These are phyloP conservation scores for Myrica gale DNA, from an alignment of 306 rosid genomes.

Conservation along the genomic window DNA sequence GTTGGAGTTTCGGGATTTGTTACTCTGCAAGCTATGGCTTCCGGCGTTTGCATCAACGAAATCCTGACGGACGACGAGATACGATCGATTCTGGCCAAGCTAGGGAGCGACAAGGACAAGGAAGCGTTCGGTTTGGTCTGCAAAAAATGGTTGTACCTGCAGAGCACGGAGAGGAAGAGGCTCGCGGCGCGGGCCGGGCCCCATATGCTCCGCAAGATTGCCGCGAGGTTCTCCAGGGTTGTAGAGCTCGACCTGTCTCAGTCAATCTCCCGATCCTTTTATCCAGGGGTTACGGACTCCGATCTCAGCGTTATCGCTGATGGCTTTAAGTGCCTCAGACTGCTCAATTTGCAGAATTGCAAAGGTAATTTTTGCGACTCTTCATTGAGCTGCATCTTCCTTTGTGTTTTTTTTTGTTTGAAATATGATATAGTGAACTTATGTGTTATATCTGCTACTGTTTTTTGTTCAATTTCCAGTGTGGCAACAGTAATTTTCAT, in stretches of 20 bases:
- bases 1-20: conserved; percentile 25
- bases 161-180: conserved; percentile 88
- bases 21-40: conserved; percentile 10
- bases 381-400: too few species aligned
- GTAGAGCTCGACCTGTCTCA: conserved; percentile 78
- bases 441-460: background rate
- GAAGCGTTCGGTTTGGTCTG: conserved; percentile 83
- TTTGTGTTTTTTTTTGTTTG: background rate
- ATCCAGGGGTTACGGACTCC: conserved; percentile 84
- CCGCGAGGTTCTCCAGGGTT: conserved; percentile 72
- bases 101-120: conserved; percentile 65
- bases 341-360: conserved; percentile 73
- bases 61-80: conserved; percentile 76
- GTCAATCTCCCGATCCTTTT: conserved; percentile 89
- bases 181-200: conserved; percentile 90
- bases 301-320: conserved; percentile 73
- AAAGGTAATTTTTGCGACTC: conserved; percentile 44
- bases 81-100: conserved; percentile 59
- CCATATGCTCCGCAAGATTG: conserved; percentile 80
- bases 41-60: conserved; percentile 55
- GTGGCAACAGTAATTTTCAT: background rate
- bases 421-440: background rate
- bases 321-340: conserved; percentile 62
- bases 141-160: conserved; percentile 83
- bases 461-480: background rate